A percentile compares a stretch with the other conserved stretches of the same genome.
phyloP scores from a whole-genome alignment of 192 early-diverging fungal genomes.

The Entomortierella beljakovae region DNA sequence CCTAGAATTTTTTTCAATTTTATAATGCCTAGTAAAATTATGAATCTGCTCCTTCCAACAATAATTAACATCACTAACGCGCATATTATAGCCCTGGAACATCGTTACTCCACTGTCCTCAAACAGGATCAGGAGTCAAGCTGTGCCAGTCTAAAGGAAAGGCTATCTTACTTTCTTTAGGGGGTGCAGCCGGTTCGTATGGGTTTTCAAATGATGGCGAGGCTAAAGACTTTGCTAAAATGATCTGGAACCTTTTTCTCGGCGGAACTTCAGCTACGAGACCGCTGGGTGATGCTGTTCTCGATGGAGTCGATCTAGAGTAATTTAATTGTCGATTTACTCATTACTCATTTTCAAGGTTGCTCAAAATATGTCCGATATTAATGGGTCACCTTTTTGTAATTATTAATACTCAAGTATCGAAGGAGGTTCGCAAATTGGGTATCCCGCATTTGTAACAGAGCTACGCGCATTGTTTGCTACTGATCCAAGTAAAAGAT shows the following conservation, averaged over 20 bases:
- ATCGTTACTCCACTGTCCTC: conserved; percentile 74
- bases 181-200: conserved; percentile 74
- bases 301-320: conserved; percentile 79
- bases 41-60: too few relatives aligned
- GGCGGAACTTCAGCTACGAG: conserved; percentile 69
- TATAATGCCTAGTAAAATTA: too few relatives aligned
- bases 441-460: conserved; percentile 70
- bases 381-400: too few relatives aligned
- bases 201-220: conserved; percentile 68
- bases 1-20: too few relatives aligned
- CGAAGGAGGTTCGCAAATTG: conserved; percentile 70
- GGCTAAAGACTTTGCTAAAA: conserved; percentile 70
- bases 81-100: conserved; percentile 63
- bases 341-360: too few relatives aligned
- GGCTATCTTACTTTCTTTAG: conserved; percentile 77
- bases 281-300: conserved; percentile 74
- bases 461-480: conserved; percentile 66
- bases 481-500: conserved; percentile 56
- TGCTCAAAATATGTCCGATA: too few relatives aligned
- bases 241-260: conserved; percentile 83
- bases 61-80: too few relatives aligned
- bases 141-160: conserved; percentile 81
- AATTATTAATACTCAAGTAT: conserved; percentile 56
- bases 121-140: conserved; percentile 73
- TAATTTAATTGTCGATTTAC: not conserved